A percentile compares a stretch with the other conserved stretches of the same genome.
phyloP scores from a whole-genome alignment of 345 rosid genomes.

The Camelina laxa region DNA sequence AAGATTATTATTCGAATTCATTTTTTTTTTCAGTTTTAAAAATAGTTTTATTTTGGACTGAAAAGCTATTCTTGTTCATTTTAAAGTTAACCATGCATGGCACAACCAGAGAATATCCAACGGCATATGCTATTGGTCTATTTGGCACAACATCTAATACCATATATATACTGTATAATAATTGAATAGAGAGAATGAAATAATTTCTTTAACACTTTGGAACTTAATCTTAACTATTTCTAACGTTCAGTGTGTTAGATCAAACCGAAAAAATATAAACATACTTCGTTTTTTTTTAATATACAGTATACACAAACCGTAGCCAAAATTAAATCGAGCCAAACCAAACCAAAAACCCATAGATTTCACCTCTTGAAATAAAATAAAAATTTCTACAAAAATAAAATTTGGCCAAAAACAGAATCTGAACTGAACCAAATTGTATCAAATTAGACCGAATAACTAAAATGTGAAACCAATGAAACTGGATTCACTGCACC shows the following conservation, averaged over 20 bases:
- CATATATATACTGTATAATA: not conserved
- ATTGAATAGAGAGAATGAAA: not conserved
- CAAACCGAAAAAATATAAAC: not conserved
- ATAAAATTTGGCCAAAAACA: not conserved
- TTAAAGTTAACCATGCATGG: slow-evolving; percentile 29
- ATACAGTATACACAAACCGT: not conserved
- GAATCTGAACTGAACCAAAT: not conserved
- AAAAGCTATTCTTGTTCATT: slow-evolving; percentile 34
- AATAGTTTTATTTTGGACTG: slow-evolving; percentile 20
- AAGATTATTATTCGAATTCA: slow-evolving; percentile 21
- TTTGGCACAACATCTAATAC: not conserved
- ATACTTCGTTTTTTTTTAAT: not conserved
- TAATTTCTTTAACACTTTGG: not conserved
- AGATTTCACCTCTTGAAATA: not conserved
- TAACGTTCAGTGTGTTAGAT: not conserved
- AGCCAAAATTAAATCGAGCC: not conserved
- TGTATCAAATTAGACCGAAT: slow-evolving; percentile 17
- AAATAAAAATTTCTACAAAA: not conserved
- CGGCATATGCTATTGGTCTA: slow-evolving; percentile 55
- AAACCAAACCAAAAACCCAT: not conserved
- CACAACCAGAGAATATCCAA: slow-evolving; percentile 53
- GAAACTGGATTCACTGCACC: not conserved
- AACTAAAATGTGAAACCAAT: not conserved
- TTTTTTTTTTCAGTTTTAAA: slow-evolving; percentile 8
- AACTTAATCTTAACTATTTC: not conserved